Base-by-base conservation (phyloP, 768 basidiomycete species). In the Hirschioporus abietinus region DNA sequence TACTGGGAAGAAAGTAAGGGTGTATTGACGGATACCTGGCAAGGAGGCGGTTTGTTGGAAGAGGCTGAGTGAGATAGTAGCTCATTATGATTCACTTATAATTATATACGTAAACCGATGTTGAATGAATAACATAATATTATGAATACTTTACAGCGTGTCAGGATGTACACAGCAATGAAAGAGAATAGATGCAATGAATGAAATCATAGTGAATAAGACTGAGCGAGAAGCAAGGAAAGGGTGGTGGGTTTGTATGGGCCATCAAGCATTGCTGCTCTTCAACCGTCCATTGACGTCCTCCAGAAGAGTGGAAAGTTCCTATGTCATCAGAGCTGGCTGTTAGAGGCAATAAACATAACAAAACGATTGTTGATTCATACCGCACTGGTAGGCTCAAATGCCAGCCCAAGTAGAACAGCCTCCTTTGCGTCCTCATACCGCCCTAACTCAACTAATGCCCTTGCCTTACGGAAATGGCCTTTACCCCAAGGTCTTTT, bases 401-500 rank as follows among this genome's bases (percentile, higher is more conserved):
- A 96, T 66, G 91, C 87, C 66, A 99, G 75, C 1, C 96, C 97
- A 7, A 95, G 82, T 70, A 86, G 83, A 67, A 96, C 78, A 1
- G 95, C 88, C 60, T 94, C 91, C 70, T 86, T 85, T 9, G 95
- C 95, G 58, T 96, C 95, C 58, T 87, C 78, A 65, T 86, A 77
- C 60, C 81, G 78, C 2, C 82, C 83, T 63, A 99, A 81, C 24
- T 85, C 93, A 1, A 92, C 79, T 58, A 99, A 80, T 0, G 96
- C 94, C 74, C 93, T 94, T 1, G 93, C 92, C 74, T 92, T 95
- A 67, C 97, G 84, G 82, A 97, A 97, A 76, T 98, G 93, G 0
- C 95, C 97, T 74, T 99, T 99, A 72, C 91, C 86, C 96, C 96
- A 99, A 60, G 87, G 88, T 66, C 88, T 82, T 72, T 94, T 91